Base-by-base conservation (phyloP, 441 rosid species). In the Populus trichocarpa region DNA sequence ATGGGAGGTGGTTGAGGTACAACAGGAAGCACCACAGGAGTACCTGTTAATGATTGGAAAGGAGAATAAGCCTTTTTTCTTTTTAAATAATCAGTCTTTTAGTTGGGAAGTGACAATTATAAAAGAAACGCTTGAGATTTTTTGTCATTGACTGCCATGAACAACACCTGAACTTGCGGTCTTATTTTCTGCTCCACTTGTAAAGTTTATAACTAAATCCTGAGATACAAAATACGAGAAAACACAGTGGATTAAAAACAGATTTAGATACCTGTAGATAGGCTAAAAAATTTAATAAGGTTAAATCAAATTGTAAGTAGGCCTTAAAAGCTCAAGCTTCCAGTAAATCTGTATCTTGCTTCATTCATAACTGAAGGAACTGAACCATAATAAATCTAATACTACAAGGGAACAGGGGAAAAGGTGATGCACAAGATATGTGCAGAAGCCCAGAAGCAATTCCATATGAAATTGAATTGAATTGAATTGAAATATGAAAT, bases 121-220 rank as follows among this genome's bases (percentile, higher is more conserved):
- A 26, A 38, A 13, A 74, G 73, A 14, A 73, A 75, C 68, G 32
- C 32, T 30, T 30, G 32, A 30, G 32, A 30, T 30, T 71, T 32
- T 71, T 23, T 71, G 81, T 23, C 28, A 83, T 73, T 71, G 85
- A 53, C 75, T 68, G 70, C 77, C 57, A 57, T 46, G 70, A 32
- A 81, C 68, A 70, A 77, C 71, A 74, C 69, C 83, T 70, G 80
- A 50, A 78, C 28, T 33, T 59, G 61, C 64, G 73, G 89, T 87
- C 75, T 71, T 77, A 74, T 90, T 89, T 83, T 81, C 81, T 78
- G 84, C 85, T 80, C 75, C 87, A 79, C 66, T 63, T 50, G 80
- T 46, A 70, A 77, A 74, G 74, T 79, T 83, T 68, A 75, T 50
- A 46, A 73, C 77, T 30, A 30, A 30, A 30, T 30, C 32, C 99